Evolutionary conservation across 2,329 filamentous ascomycete genomes (phyloP), one percentile per base, ranked within the genome.

Genomic region (Myriosclerotinia curreyana): DNA sequence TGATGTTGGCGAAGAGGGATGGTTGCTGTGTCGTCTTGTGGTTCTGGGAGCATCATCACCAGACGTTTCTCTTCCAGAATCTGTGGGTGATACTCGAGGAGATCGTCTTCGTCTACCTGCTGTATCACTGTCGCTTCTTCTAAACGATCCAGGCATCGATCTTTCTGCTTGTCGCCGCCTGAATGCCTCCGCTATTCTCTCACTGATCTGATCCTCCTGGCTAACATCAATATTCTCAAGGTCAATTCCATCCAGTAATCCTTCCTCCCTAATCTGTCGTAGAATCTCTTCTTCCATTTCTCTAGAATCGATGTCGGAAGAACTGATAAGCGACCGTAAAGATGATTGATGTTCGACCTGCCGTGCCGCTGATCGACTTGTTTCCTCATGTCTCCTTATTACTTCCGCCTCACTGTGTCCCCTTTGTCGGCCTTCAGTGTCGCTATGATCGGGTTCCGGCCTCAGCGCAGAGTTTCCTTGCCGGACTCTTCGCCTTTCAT

Each of bases 321-420:
- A 84, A 72, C 91, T 93, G 65, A 98, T 86, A 65, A 98, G 78
- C 12, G 91, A 96, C 61, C 93, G 82, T 68, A 98, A 79, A 65
- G 92, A 96, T 0, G 92, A 89, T 78, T 98, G 94, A 73, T 97
- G 94, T 73, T 95, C 92, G 55, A 97, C 82, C 60, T 87, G 88
- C 58, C 89, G 79, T 28, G 68, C 70, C 28, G 71, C 70, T 5
- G 69, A 71, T 25, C 66, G 65, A 38, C 62, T 69, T 25, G 67
- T 68, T 34, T 72, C 69, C 40, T 74, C 74, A 49, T 72, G 65
- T 62, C 69, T 70, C 42, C 69, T 71, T 12, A 65, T 69, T 34
- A 68, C 64, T 44, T 72, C 72, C 34, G 69, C 69, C 55, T 71
- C 64, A 54, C 65, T 73, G 17, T 70, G 63, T 59, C 71, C 67